A percentile compares a stretch with the other conserved stretches of the same genome.
Conservation (phyloP, 2,329 filamentous ascomycete species). For the Venturiaceae sp. region DNA sequence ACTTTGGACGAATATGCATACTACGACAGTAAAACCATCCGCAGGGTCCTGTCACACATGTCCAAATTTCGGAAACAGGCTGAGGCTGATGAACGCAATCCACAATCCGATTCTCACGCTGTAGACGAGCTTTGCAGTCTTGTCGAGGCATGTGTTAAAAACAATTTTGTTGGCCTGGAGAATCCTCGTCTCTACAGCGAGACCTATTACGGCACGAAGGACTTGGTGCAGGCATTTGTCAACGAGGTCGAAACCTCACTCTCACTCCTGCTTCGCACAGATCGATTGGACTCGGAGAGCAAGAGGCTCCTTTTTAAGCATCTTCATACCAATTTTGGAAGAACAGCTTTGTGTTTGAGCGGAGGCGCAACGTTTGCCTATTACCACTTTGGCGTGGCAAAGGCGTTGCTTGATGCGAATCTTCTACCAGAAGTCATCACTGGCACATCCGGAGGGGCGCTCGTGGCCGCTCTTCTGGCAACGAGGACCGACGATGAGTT, state of each 20-base stretch:
- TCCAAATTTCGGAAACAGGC: slow-evolving; percentile 46
- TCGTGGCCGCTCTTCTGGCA: slow-evolving; percentile 78
- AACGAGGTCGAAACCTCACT: slow-evolving; percentile 70
- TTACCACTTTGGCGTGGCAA: slow-evolving; percentile 90
- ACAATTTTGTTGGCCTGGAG: slow-evolving; percentile 93
- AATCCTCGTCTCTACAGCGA: slow-evolving; percentile 93
- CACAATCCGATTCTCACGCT: slow-evolving; percentile 25
- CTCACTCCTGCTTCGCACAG: slow-evolving; percentile 57
- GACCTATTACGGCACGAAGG: slow-evolving; percentile 96
- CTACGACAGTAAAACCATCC: slow-evolving; percentile 82
- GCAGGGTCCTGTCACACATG: slow-evolving; percentile 68
- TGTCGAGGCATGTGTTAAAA: slow-evolving; percentile 88
- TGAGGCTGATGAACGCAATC: slow-evolving; percentile 47
- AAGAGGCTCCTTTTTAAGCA: slow-evolving; percentile 82
- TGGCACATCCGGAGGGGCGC: slow-evolving; percentile 85
- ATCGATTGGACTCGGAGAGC: slow-evolving; percentile 57
- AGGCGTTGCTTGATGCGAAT: slow-evolving; percentile 76
- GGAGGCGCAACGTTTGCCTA: slow-evolving; percentile 93
- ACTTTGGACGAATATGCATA: slow-evolving; percentile 62
- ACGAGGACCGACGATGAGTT: slow-evolving; percentile 90
- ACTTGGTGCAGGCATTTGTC: slow-evolving; percentile 80
- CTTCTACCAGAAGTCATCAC: slow-evolving; percentile 90
- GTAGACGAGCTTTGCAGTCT: slow-evolving; percentile 69
- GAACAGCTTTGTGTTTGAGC: slow-evolving; percentile 85
- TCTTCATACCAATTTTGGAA: slow-evolving; percentile 80